phyloP scores from a whole-genome alignment of 176 grass and related monocot species.

The Poa pratensis region DNA sequence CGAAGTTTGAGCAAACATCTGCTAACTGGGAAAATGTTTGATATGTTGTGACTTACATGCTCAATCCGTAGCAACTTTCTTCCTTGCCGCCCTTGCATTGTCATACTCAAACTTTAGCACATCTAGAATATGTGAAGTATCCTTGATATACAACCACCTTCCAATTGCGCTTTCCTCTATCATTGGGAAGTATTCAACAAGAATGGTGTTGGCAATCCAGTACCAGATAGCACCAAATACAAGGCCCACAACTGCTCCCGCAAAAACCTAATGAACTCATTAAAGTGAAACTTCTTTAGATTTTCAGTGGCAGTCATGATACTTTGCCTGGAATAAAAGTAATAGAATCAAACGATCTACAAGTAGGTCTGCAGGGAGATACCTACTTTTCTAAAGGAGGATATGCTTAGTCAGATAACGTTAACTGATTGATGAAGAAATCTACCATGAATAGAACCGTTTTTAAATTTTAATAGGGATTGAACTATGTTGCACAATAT shows the following conservation, averaged over 20 bases:
- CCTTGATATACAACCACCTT: conserved; percentile 87
- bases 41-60: conserved; percentile 44
- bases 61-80: conserved; percentile 94
- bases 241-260: conserved; percentile 70
- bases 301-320: conserved; percentile 5
- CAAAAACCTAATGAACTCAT: conserved; percentile 68
- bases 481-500: neutral
- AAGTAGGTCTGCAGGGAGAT: conserved; percentile 19
- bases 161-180: conserved; percentile 87
- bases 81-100: conserved; percentile 88
- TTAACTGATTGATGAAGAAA: neutral
- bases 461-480: neutral
- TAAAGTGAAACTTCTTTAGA: conserved; percentile 15
- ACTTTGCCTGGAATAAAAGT: conserved; percentile 12
- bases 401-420: neutral
- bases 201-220: conserved; percentile 82
- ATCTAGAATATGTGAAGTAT: conserved; percentile 90
- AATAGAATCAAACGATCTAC: neutral
- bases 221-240: conserved; percentile 90
- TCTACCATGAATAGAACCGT: neutral
- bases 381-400: neutral
- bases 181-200: conserved; percentile 82
- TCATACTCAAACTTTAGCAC: conserved; percentile 97
- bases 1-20: conserved; percentile 1
- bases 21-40: neutral